Evolutionary conservation across 225 moss, liverwort and hornwort genomes (phyloP).

Genomic region (Bryoerythrophyllum caledonicum): DNA sequence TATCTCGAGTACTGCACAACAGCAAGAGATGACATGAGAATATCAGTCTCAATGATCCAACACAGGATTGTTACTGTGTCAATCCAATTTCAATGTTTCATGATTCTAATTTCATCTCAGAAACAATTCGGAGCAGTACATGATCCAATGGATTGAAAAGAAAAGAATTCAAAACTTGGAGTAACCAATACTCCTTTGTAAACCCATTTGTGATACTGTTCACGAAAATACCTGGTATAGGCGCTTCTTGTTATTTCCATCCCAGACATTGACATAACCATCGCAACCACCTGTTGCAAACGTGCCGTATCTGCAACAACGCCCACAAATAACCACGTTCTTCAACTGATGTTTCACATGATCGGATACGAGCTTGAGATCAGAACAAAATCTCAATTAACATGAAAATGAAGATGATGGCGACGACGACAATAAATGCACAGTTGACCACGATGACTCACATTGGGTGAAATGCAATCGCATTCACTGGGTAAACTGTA

Average conservation of each 20-base stretch:
- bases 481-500: constrained; percentile 97
- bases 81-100: not conserved
- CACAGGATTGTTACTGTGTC: not conserved
- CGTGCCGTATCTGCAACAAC: constrained; percentile 82
- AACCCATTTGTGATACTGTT: not conserved
- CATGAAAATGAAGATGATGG: not conserved
- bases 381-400: not conserved
- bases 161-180: not conserved
- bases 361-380: not conserved
- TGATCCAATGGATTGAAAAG: not conserved
- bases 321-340: constrained; percentile 9
- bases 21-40: constrained; percentile 1
- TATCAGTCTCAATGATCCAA: not conserved
- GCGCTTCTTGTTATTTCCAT: constrained; percentile 97
- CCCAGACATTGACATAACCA: constrained; percentile 99
- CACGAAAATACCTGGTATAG: constrained; percentile 72
- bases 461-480: constrained; percentile 98
- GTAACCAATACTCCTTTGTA: not conserved
- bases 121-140: not conserved
- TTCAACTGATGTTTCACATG: constrained; percentile 4
- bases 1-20: constrained; percentile 87
- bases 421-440: not conserved
- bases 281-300: constrained; percentile 99
- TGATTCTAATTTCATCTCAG: not conserved
- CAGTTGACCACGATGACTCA: constrained; percentile 30